phyloP scores from a whole-genome alignment of 164 flowering plant species.

The Houttuynia cordata region DNA sequence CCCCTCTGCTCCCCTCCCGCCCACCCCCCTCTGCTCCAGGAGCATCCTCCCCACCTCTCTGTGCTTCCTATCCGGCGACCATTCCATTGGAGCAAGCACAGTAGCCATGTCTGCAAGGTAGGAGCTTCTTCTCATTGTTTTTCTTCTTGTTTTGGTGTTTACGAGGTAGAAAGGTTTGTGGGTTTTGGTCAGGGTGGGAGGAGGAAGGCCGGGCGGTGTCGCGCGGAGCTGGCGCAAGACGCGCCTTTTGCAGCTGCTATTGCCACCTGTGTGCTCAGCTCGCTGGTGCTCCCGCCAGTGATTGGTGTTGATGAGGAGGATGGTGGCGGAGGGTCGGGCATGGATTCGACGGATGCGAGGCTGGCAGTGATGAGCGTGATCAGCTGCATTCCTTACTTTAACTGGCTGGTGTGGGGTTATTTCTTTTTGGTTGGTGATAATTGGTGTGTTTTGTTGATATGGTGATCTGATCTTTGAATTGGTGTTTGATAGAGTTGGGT shows the following conservation, averaged over 20 bases:
- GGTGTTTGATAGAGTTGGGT: constrained; percentile 65
- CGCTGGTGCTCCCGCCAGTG: constrained; percentile 42
- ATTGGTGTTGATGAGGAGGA: constrained; percentile 14
- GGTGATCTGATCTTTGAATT: background rate
- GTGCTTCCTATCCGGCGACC: too few species aligned
- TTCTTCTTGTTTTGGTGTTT: background rate
- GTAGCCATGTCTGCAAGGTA: background rate
- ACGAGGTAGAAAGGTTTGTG: background rate
- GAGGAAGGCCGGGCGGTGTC: constrained; percentile 28
- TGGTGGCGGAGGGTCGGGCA: constrained; percentile 15
- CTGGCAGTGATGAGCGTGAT: constrained; percentile 80
- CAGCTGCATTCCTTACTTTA: constrained; percentile 84
- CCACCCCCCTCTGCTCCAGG: background rate
- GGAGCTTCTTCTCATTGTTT: background rate
- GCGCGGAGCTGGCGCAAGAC: constrained; percentile 55
- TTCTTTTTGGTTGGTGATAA: background rate
- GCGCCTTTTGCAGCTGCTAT: constrained; percentile 64
- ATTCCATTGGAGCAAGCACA: too few species aligned
- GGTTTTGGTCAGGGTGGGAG: constrained; percentile 13
- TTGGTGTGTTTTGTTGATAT: background rate
- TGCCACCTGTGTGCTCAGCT: constrained; percentile 60
- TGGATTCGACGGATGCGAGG: constrained; percentile 49
- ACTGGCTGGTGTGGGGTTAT: constrained; percentile 65
- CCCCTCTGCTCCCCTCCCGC: background rate
- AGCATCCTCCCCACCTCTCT: too few species aligned